Conservation (phyloP, 129 eudicot species). For the Flaveria sonorensis region DNA sequence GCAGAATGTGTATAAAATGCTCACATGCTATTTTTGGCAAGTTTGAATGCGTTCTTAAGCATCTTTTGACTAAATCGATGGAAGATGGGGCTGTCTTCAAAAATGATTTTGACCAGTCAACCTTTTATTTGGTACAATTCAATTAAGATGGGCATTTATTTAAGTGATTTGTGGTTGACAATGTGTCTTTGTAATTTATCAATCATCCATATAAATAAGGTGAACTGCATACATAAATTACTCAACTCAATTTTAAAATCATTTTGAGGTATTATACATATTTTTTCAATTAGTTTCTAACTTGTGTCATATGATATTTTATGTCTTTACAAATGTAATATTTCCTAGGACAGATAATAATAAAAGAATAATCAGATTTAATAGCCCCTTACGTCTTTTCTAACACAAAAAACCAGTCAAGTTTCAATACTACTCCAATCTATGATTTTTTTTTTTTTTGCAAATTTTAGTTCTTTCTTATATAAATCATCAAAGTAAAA, state of each 20-base stretch:
- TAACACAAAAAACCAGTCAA: too few species aligned
- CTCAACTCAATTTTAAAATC: not conserved
- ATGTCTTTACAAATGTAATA: too few species aligned
- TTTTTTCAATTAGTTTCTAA: not conserved
- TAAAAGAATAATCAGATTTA: too few species aligned
- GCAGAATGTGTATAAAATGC: not conserved
- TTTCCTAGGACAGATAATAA: too few species aligned
- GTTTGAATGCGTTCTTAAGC: conserved; percentile 34
- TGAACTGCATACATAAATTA: not conserved
- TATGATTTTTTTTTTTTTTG: too few species aligned
- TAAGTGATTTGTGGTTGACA: not conserved
- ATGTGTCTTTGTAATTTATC: not conserved
- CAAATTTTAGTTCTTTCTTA: too few species aligned
- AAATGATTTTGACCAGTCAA: conserved; percentile 45
- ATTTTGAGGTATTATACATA: not conserved
- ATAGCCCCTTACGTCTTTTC: too few species aligned
- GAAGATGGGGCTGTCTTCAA: conserved; percentile 34
- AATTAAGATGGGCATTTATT: conserved; percentile 20
- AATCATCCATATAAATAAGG: not conserved
- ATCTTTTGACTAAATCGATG: conserved; percentile 46
- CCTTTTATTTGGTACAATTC: conserved; percentile 20
- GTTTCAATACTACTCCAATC: too few species aligned
- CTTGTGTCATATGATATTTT: too few species aligned
- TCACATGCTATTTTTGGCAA: conserved; percentile 30
- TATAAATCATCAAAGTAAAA: too few species aligned